Percentiles rank a stretch among this genome's conserved stretches.
These are phyloP conservation scores for Lathyrus oleraceus DNA, from an alignment of 306 rosid species.

Conservation along the genomic window DNA sequence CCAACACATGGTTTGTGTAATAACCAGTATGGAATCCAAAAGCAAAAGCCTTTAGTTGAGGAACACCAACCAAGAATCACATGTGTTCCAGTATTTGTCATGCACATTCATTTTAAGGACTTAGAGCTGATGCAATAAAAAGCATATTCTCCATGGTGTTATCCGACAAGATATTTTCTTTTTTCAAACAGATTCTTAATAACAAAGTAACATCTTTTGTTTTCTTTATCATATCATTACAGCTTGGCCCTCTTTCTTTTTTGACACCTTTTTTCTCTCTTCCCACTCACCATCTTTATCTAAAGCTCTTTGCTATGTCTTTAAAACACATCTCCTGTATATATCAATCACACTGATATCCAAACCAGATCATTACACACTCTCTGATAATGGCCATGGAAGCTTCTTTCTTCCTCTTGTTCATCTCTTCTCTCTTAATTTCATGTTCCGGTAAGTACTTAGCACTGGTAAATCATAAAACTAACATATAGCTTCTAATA, in stretches of 20 bases:
- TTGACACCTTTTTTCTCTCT: conserved; percentile 38
- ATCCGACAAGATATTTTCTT: conserved; percentile 6
- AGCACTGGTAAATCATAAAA: not conserved
- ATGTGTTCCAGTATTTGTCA: conserved; percentile 32
- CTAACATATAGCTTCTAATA: conserved; percentile 22
- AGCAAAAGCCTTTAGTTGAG: not conserved
- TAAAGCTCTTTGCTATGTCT: conserved; percentile 42
- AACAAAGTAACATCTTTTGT: conserved; percentile 58
- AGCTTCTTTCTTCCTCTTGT: conserved; percentile 56
- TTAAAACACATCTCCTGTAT: conserved; percentile 43
- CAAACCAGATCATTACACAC: conserved; percentile 26
- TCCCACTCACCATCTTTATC: conserved; percentile 48
- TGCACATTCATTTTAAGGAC: conserved; percentile 31
- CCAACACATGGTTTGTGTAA: conserved; percentile 24
- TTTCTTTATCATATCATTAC: conserved; percentile 42
- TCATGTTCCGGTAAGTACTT: conserved; percentile 69
- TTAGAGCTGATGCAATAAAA: conserved; percentile 35
- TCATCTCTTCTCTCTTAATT: conserved; percentile 50
- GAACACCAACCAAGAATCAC: conserved; percentile 9
- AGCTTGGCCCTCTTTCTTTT: conserved; percentile 39
- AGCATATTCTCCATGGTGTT: conserved; percentile 42
- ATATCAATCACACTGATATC: conserved; percentile 43
- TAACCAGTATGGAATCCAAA: conserved; percentile 18
- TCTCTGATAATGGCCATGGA: conserved; percentile 56
- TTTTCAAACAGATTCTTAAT: conserved; percentile 51